Evolutionary conservation across 2,329 filamentous ascomycete genomes (phyloP).

Genomic region (Alternaria brassicae): DNA sequence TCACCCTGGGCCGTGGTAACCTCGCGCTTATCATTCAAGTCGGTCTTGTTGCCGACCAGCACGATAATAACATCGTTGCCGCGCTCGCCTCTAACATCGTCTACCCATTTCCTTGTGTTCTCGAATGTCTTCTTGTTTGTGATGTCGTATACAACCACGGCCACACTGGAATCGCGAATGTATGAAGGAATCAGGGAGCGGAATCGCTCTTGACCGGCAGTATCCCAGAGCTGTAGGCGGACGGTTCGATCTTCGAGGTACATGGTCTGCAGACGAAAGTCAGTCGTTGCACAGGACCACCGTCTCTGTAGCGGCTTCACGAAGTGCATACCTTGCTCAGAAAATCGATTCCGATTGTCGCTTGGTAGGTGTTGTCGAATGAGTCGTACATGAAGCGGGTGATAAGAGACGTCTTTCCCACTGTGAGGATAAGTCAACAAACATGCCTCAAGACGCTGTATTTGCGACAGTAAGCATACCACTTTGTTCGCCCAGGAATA

Average conservation of each 20-base stretch:
- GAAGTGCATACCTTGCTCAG: constrained; percentile 79
- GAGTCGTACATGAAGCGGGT: constrained; percentile 99
- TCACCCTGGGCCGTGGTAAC: constrained; percentile 96
- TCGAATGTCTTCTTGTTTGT: constrained; percentile 97
- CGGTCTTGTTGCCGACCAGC: constrained; percentile 98
- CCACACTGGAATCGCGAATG: constrained; percentile 96
- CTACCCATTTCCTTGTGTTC: constrained; percentile 99
- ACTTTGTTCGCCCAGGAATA: constrained; percentile 98
- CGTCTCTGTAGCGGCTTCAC: neutral
- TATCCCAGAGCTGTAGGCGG: constrained; percentile 97
- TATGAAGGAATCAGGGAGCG: constrained; percentile 97
- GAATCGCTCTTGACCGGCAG: constrained; percentile 96
- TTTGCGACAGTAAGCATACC: constrained; percentile 66
- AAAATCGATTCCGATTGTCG: constrained; percentile 99
- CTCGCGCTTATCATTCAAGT: constrained; percentile 97
- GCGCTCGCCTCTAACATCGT: constrained; percentile 94
- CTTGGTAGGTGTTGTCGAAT: constrained; percentile 99
- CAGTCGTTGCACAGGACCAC: neutral
- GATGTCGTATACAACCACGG: constrained; percentile 98
- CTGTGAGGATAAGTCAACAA: constrained; percentile 58
- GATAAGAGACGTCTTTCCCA: constrained; percentile 98
- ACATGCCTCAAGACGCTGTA: neutral
- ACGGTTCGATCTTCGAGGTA: constrained; percentile 99
- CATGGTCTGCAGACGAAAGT: constrained; percentile 75
- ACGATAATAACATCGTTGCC: constrained; percentile 99